Evolutionary conservation across 306 rosid species (phyloP), one percentile per base, ranked within the genome.

Genomic region (Castanea mollissima): DNA sequence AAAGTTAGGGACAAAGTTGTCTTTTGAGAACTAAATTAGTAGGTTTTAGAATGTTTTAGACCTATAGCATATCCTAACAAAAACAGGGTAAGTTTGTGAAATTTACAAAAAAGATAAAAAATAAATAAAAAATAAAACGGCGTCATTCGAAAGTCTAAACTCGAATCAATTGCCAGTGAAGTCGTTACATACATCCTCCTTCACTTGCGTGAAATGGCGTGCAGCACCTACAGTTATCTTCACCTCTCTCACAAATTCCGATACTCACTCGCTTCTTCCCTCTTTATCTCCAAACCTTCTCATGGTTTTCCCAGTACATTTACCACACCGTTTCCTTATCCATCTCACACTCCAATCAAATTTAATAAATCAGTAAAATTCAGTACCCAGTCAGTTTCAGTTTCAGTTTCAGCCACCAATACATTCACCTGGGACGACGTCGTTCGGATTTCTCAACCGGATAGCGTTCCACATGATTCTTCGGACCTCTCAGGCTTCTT

Each of bases 341-440:
- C 67, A 55, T n/a, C 52, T 27, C 58, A 5, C 69, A 31, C 10
- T 23, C 11, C 65, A 6, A 21, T 73, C 15, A 73, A 58, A 1
- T 7, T 38, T 38, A 38, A 41, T 41, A 0, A 0, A 7, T 41
- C 46, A 0, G 46, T 49, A n/a, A 25, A 59, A 6, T 35, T 76
- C 65, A 41, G 34, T 62, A 52, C 74, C 54, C 87, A 74, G 76
- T 49, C 83, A 38, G 12, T 44, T 13, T 80, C 87, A 14, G 59
- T 77, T 79, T 49, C 83, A 49, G 12, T 29, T 12, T 80, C 87
- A 13, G 62, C 85, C 64, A 11, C 77, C 9, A 64, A 70, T 29
- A 38, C 71, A 20, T 86, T 92, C 87, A 80, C 92, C 5, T 92
- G 98, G 98, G 84, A 90, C 57, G 89, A 91, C 75, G 91, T 77